These are phyloP conservation scores for Aphanocladium album DNA, from an alignment of 2,329 filamentous ascomycete genomes.

Conservation along the genomic window DNA sequence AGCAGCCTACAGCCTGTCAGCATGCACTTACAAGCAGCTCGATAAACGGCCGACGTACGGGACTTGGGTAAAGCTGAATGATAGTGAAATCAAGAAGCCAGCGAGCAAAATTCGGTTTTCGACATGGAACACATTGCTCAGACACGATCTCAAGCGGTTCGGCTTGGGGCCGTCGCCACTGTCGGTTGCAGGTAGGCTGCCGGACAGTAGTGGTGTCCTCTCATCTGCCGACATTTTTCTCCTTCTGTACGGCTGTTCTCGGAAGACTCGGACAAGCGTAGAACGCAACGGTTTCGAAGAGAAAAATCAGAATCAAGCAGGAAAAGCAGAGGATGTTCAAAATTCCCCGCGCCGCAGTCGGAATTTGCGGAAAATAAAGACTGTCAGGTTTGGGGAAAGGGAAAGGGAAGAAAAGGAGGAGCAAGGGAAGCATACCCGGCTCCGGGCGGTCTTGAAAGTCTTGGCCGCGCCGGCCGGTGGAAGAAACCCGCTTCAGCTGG, in stretches of 20 bases:
- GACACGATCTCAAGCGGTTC: constrained; percentile 15
- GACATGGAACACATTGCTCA: constrained; percentile 21
- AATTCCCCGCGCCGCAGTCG: neutral
- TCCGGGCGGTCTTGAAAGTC: neutral
- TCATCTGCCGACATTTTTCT: constrained; percentile 7
- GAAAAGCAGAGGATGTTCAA: neutral
- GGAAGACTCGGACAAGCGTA: neutral
- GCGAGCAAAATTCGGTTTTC: constrained; percentile 50
- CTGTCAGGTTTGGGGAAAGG: neutral
- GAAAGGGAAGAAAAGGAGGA: neutral
- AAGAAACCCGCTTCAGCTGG: neutral
- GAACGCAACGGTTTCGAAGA: neutral
- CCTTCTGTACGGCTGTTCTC: neutral
- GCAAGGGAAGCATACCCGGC: neutral
- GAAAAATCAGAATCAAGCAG: neutral
- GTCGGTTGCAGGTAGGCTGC: neutral
- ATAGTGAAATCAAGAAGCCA: constrained; percentile 54
- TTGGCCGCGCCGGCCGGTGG: neutral
- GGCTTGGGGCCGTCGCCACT: neutral
- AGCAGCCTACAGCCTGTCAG: constrained; percentile 35
- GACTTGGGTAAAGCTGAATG: constrained; percentile 46
- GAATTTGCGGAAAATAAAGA: neutral
- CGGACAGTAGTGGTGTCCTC: constrained; percentile 7
- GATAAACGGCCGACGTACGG: constrained; percentile 31
- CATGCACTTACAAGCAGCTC: constrained; percentile 1